phyloP scores from a whole-genome alignment of 495 filamentous ascomycete genomes.

The Tuber indicum region DNA sequence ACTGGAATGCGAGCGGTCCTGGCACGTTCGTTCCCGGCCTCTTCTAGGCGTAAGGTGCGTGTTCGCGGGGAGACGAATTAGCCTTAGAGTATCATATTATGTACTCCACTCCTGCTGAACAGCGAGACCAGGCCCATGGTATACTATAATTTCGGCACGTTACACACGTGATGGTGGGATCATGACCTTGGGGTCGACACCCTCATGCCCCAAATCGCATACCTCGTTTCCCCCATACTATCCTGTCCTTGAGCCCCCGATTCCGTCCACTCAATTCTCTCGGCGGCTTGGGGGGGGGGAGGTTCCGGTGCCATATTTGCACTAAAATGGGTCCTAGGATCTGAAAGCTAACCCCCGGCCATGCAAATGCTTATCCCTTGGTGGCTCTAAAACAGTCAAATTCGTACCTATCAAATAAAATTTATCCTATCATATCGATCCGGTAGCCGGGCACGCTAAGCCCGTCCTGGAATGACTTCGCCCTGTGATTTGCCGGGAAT shows the following conservation, averaged over 20 bases:
- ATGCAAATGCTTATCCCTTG: no score
- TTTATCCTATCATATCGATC: no score
- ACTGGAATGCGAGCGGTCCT: background rate
- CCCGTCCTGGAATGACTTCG: no score
- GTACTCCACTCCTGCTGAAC: background rate
- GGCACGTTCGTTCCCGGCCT: background rate
- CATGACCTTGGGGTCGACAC: background rate
- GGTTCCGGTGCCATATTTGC: background rate
- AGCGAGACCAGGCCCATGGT: background rate
- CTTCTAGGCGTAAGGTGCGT: background rate
- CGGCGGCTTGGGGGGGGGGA: no score
- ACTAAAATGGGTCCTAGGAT: no score
- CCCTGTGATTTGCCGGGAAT: no score
- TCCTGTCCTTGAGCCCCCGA: background rate
- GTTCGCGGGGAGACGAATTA: background rate
- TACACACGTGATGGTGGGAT: background rate
- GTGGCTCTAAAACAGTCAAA: no score
- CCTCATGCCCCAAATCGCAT: background rate
- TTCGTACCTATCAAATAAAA: no score
- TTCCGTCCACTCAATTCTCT: background rate
- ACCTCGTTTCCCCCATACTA: background rate
- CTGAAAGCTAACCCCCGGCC: no score
- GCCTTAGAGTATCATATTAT: background rate
- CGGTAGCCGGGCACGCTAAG: no score
- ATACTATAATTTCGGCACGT: background rate